phyloP scores from a whole-genome alignment of 331 rosid species.

The Ulmus americana region DNA sequence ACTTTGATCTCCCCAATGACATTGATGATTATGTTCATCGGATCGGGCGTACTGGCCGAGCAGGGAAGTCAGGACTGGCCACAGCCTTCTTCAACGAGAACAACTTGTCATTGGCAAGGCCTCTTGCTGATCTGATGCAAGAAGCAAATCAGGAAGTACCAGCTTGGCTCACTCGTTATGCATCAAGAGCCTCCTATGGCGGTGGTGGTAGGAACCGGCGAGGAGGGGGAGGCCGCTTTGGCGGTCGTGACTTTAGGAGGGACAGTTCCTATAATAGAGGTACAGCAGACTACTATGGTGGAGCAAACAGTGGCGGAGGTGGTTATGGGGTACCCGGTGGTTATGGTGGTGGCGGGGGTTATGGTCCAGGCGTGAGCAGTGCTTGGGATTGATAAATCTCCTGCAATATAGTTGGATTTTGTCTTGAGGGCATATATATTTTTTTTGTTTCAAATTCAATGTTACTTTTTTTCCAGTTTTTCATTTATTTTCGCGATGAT shows the following conservation, averaged over 20 bases:
- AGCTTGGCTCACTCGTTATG: constrained; percentile 71
- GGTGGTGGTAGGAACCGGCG: constrained; percentile 81
- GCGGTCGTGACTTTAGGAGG: constrained; percentile 81
- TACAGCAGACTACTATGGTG: constrained; percentile 64
- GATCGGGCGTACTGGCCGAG: constrained; percentile 92
- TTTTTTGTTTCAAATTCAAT: constrained; percentile 7
- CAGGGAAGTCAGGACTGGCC: constrained; percentile 86
- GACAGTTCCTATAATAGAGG: constrained; percentile 56
- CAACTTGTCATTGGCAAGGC: constrained; percentile 60
- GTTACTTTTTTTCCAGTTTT: neutral
- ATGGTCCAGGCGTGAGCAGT: constrained; percentile 67
- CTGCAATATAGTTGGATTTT: constrained; percentile 17
- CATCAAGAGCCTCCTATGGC: constrained; percentile 49
- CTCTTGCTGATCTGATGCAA: constrained; percentile 82
- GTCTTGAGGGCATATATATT: constrained; percentile 17
- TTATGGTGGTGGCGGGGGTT: constrained; percentile 52
- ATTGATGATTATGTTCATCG: constrained; percentile 95
- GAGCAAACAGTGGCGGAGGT: constrained; percentile 49
- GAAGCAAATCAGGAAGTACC: constrained; percentile 93
- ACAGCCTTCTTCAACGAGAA: constrained; percentile 89
- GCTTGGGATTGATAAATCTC: constrained; percentile 92
- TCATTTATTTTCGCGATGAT: neutral
- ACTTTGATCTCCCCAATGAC: constrained; percentile 92
- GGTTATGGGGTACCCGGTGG: constrained; percentile 56
- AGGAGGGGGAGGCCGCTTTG: constrained; percentile 81